A percentile compares a stretch with the other conserved stretches of the same genome.
Conservation (phyloP, 176 grass and related monocot species). For the Triticum monococcum region DNA sequence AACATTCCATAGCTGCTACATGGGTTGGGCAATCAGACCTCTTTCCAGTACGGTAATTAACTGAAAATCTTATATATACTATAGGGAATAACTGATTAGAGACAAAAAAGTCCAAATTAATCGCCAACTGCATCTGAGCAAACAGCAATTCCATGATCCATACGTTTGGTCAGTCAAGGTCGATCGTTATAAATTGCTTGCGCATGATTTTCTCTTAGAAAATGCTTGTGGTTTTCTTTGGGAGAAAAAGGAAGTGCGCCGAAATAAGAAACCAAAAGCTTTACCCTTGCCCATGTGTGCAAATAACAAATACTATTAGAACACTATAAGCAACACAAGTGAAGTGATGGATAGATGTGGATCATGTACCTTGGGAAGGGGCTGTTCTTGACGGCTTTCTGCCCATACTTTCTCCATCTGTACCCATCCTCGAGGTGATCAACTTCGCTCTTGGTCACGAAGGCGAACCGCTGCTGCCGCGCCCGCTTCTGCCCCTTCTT, state of each 20-base stretch:
- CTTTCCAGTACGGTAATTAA: background rate
- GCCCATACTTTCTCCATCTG: constrained; percentile 91
- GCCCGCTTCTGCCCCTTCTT: constrained; percentile 71
- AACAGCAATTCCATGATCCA: too few relatives aligned
- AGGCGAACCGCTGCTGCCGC: constrained; percentile 74
- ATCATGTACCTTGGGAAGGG: constrained; percentile 72
- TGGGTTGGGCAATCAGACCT: background rate
- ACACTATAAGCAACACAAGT: background rate
- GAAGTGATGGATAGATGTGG: background rate
- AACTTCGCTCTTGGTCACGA: constrained; percentile 88
- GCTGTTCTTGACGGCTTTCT: constrained; percentile 94
- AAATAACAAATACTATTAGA: background rate
- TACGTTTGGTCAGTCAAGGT: too few relatives aligned
- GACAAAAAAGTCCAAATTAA: too few relatives aligned
- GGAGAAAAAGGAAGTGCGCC: background rate
- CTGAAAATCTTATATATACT: background rate
- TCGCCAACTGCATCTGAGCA: too few relatives aligned
- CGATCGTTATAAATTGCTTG: too few relatives aligned
- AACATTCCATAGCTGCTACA: too few relatives aligned
- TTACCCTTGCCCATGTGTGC: background rate
- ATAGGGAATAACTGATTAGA: too few relatives aligned
- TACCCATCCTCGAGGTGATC: constrained; percentile 92
- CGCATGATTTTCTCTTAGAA: too few relatives aligned
- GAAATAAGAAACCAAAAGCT: background rate
- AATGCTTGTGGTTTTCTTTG: background rate